A percentile compares a stretch with the other conserved stretches of the same genome.
Conservation (phyloP, 805 yeast genomes). For the Ogataea wickerhamii region DNA sequence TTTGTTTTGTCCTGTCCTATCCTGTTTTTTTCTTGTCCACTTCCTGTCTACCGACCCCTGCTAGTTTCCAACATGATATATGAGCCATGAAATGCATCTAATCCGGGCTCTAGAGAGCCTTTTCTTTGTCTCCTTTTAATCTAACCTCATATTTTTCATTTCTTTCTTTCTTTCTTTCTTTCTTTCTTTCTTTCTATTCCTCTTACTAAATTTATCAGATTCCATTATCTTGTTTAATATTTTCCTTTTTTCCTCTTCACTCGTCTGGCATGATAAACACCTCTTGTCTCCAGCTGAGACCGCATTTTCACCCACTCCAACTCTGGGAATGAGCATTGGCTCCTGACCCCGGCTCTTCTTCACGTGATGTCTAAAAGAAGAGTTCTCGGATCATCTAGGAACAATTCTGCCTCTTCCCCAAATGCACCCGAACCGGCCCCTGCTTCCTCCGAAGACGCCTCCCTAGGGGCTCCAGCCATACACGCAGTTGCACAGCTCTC, state of each 20-base stretch:
- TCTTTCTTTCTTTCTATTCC: not conserved
- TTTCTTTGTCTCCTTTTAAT: not conserved
- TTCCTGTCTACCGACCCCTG: not conserved
- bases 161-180: not conserved
- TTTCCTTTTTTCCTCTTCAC: constrained; percentile 1
- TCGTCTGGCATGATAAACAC: not conserved
- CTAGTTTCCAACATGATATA: not conserved
- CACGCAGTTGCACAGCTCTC: not conserved
- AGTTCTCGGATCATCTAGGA: not conserved
- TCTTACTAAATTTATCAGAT: too few species aligned
- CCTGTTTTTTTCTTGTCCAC: not conserved
- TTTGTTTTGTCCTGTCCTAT: not conserved
- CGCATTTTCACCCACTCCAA: not conserved
- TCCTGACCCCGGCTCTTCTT: not conserved
- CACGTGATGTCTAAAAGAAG: constrained; percentile 5
- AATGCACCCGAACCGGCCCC: not conserved
- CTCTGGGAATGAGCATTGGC: not conserved
- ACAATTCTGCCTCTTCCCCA: not conserved
- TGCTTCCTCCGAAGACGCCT: too few species aligned
- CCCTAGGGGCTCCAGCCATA: not conserved
- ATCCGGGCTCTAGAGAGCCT: not conserved
- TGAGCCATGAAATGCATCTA: constrained; percentile 3
- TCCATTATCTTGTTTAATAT: too few species aligned
- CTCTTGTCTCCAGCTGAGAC: too few species aligned
- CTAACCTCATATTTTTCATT: not conserved